Base-by-base conservation (phyloP, 2,329 filamentous ascomycete species). In the Monilinia fructicola region DNA sequence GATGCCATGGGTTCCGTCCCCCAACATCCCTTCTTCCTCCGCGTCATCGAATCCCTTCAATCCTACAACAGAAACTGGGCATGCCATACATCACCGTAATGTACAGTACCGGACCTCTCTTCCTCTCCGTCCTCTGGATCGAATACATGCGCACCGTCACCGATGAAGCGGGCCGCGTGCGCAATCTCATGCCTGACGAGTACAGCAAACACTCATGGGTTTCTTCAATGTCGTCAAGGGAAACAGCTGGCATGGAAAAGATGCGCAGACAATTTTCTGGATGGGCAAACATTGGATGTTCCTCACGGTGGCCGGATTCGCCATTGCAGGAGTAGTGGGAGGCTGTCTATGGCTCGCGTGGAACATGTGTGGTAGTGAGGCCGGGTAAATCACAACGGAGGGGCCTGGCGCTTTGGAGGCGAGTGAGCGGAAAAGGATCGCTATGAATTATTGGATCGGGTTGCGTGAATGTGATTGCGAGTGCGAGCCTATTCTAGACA, bases 1-100 rank as follows among this genome's bases (percentile, higher is more conserved):
- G 90, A 93, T 74, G 88, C 88, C 52, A 92, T 93, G 90, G 89
- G 89, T 59, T 80, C 89, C 21, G 83, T 90, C 0, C 86, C 88
- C 0, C 83, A 87, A 68, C 91, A 93, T 73, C 90, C 90, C 0
- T 91, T 91, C 80, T 92, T 92, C 81, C 80, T 87, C 61, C 82
- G 83, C 59, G 87, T 90, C 50, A 90, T 92, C 72, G 83, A 90
- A 69, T 82, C 84, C 16, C 80, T 93, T n/a, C 83, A 86, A 67
- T 81, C 82, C 65, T 91, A 91, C 77, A 84, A 90, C 74, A 83
- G 85, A 67, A 85, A 85, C 70, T 93, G 90, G 90, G 68, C 23
- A 71, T 77, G 60, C 80, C 80, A 0, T 92, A 93, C 77, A 89
- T 91, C 73, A 91, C 89, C 31, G 89, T 93, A 73, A 93, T 93